Conservation (phyloP, 805 yeast genomes). For the Metschnikowia colocasiae region DNA sequence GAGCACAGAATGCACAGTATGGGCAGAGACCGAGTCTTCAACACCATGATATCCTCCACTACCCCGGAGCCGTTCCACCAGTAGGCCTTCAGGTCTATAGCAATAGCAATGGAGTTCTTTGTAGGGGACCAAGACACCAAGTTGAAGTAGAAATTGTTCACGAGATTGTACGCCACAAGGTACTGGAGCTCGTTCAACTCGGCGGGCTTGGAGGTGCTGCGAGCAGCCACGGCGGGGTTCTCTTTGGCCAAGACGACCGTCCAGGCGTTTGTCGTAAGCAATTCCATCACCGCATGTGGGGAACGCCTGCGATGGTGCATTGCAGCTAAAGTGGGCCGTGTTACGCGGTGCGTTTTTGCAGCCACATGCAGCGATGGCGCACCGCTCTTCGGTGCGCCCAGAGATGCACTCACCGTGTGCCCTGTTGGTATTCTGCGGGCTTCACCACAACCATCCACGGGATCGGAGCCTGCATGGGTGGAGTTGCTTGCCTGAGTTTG, state of each 20-base stretch:
- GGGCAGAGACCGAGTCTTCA: slow-evolving; percentile 10
- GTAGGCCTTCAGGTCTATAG: slow-evolving; percentile 55
- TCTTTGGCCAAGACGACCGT: background rate
- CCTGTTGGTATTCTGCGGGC: background rate
- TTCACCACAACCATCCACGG: background rate
- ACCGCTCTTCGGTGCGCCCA: background rate
- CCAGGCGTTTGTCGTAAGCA: background rate
- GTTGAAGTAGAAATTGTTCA: slow-evolving; percentile 77
- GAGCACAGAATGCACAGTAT: slow-evolving; percentile 61
- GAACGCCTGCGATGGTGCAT: background rate
- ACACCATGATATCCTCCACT: slow-evolving; percentile 43
- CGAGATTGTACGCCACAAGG: slow-evolving; percentile 36
- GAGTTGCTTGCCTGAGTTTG: too few relatives aligned
- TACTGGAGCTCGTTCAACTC: slow-evolving; percentile 18
- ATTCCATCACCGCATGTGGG: background rate
- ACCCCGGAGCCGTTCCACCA: slow-evolving; percentile 53
- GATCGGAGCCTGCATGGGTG: background rate
- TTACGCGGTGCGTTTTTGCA: slow-evolving; percentile 2
- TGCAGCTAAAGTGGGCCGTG: slow-evolving; percentile 1
- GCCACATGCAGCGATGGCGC: background rate
- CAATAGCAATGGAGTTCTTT: slow-evolving; percentile 58
- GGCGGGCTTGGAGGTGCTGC: background rate
- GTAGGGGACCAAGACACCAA: slow-evolving; percentile 65
- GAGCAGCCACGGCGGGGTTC: too few relatives aligned
- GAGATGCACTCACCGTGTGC: background rate